A percentile compares a stretch with the other conserved stretches of the same genome.
Conservation (phyloP, 2,329 filamentous ascomycete species). For the Tympanopsis confertula region DNA sequence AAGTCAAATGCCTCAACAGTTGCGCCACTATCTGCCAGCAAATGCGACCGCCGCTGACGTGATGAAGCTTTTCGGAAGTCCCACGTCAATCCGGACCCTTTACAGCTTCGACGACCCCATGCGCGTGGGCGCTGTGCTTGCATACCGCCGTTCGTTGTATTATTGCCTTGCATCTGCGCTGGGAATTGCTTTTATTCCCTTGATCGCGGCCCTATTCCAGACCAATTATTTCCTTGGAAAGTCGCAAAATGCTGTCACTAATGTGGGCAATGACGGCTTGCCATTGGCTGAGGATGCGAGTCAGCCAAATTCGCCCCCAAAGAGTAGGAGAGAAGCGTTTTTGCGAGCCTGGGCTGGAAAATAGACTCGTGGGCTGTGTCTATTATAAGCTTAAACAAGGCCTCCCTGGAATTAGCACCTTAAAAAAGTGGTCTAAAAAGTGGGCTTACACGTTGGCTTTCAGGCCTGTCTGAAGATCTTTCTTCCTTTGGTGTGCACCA, state of each 20-base stretch:
- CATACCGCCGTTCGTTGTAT: conserved; percentile 6
- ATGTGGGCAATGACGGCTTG: conserved; percentile 4
- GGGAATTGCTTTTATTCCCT: conserved; percentile 5
- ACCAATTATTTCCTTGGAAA: conserved; percentile 7
- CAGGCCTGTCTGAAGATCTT: too few species aligned
- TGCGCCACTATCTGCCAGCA: conserved; percentile 10
- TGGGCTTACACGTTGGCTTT: too few species aligned
- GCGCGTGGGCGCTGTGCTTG: conserved; percentile 8
- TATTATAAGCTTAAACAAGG: too few species aligned
- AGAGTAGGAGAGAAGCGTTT: conserved; percentile 12
- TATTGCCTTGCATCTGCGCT: conserved; percentile 6
- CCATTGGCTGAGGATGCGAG: conserved; percentile 4
- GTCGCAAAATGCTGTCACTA: conserved; percentile 7
- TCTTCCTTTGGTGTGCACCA: too few species aligned
- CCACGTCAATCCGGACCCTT: conserved; percentile 11
- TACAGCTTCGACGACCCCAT: conserved; percentile 6
- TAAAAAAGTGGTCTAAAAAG: too few species aligned
- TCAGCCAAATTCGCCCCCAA: conserved; percentile 6
- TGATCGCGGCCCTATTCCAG: conserved; percentile 6
- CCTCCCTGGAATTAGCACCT: too few species aligned
- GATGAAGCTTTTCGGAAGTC: conserved; percentile 10
- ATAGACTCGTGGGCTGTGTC: conserved; percentile 10
- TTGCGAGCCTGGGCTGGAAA: conserved; percentile 16
- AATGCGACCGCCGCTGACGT: conserved; percentile 8
- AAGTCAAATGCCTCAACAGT: conserved; percentile 11